Conservation (phyloP, 2,329 filamentous ascomycete species). For the Polychaeton citri region DNA sequence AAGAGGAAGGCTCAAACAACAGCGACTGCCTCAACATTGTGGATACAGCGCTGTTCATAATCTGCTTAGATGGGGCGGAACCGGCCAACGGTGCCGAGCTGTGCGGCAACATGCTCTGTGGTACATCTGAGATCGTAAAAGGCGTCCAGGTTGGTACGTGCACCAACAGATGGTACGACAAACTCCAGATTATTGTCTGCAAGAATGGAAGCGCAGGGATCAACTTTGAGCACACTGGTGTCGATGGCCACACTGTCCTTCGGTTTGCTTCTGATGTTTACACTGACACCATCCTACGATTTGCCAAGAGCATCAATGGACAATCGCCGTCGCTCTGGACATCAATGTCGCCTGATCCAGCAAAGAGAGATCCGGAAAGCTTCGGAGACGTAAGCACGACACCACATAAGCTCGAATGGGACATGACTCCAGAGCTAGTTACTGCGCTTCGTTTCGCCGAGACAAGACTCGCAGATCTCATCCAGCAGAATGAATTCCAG, state of each 20-base stretch:
- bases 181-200: slow-evolving; percentile 96
- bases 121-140: slow-evolving; percentile 78
- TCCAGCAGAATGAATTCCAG: slow-evolving; percentile 91
- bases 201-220: slow-evolving; percentile 97
- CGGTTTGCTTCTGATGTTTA: slow-evolving; percentile 94
- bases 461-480: slow-evolving; percentile 82
- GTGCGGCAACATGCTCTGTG: slow-evolving; percentile 98
- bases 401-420: slow-evolving; percentile 94
- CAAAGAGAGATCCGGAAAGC: slow-evolving; percentile 78
- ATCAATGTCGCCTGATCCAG: slow-evolving; percentile 77
- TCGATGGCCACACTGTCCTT: slow-evolving; percentile 92
- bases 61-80: slow-evolving; percentile 88
- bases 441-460: slow-evolving; percentile 92
- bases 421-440: slow-evolving; percentile 82
- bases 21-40: slow-evolving; percentile 92
- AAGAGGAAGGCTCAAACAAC: slow-evolving; percentile 82
- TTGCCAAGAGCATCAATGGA: slow-evolving; percentile 89
- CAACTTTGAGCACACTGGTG: slow-evolving; percentile 97
- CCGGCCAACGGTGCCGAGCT: slow-evolving; percentile 66
- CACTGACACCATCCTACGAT: slow-evolving; percentile 92
- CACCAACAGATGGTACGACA: slow-evolving; percentile 98
- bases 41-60: slow-evolving; percentile 80
- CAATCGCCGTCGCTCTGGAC: slow-evolving; percentile 86
- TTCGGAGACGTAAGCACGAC: slow-evolving; percentile 90
- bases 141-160: slow-evolving; percentile 95